phyloP scores from a whole-genome alignment of 192 early-diverging fungal genomes.

The Paraglomus occultum region DNA sequence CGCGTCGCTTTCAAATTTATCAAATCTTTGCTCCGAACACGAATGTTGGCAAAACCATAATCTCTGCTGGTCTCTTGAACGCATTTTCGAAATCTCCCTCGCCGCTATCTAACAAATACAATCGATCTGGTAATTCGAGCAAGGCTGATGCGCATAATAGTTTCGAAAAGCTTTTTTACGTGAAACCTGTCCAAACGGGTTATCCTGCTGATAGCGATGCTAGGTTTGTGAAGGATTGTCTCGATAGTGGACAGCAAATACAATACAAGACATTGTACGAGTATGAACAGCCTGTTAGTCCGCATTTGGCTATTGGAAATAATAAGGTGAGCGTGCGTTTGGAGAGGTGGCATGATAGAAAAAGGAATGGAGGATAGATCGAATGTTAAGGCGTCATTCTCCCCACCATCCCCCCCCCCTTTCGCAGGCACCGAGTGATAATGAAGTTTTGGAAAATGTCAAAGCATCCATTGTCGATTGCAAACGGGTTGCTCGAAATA shows the following conservation, averaged over 20 bases:
- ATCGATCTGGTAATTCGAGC: no score
- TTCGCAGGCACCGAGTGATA: conserved; percentile 44
- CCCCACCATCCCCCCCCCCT: neutral
- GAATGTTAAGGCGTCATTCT: conserved; percentile 3
- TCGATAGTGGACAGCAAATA: neutral
- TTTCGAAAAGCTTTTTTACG: conserved; percentile 55
- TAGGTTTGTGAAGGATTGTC: conserved; percentile 37
- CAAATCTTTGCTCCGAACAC: conserved; percentile 80
- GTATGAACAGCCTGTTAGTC: conserved; percentile 72
- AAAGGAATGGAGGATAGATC: conserved; percentile 16
- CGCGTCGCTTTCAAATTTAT: conserved; percentile 56
- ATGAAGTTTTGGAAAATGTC: conserved; percentile 40
- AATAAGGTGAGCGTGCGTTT: conserved; percentile 36
- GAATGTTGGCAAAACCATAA: conserved; percentile 78
- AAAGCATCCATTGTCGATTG: conserved; percentile 42
- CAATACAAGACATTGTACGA: conserved; percentile 53
- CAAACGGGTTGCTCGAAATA: conserved; percentile 19
- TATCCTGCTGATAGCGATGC: conserved; percentile 76
- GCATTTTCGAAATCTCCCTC: conserved; percentile 39
- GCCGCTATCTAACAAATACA: no score
- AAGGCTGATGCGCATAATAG: conserved; percentile 37
- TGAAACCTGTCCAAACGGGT: conserved; percentile 85
- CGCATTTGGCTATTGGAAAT: conserved; percentile 61
- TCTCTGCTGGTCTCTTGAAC: conserved; percentile 65
- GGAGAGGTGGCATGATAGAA: no score